These are phyloP conservation scores for Glaciozyma martinii DNA, from an alignment of 768 basidiomycete genomes.

Conservation along the genomic window DNA sequence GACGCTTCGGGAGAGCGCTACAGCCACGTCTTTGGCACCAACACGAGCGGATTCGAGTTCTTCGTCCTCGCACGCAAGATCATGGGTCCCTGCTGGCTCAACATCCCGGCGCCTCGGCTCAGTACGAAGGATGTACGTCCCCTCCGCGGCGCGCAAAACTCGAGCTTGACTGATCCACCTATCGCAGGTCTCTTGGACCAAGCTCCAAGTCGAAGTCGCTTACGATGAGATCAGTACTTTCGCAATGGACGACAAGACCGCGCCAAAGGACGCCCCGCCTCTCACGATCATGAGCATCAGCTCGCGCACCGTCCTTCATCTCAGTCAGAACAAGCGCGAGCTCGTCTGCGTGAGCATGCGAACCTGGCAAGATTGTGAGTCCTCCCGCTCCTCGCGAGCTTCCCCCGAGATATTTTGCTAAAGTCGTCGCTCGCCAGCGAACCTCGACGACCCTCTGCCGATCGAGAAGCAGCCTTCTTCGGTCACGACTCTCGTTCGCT, in stretches of 20 bases:
- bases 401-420: background rate
- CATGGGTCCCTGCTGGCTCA: constrained; percentile 97
- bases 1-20: constrained; percentile 74
- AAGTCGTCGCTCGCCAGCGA: constrained; percentile 46
- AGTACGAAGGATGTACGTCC: constrained; percentile 56
- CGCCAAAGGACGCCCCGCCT: constrained; percentile 73
- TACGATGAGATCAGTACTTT: constrained; percentile 82
- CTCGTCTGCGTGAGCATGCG: constrained; percentile 75
- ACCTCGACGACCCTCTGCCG: constrained; percentile 83
- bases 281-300: constrained; percentile 84
- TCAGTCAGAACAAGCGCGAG: constrained; percentile 87
- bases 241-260: constrained; percentile 57
- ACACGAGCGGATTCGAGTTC: constrained; percentile 83
- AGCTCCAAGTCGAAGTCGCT: constrained; percentile 71
- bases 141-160: no score
- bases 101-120: constrained; percentile 64
- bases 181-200: constrained; percentile 87
- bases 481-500: constrained; percentile 80
- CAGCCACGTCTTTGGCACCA: constrained; percentile 78
- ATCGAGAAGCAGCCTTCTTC: constrained; percentile 74
- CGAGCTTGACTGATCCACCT: background rate
- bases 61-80: constrained; percentile 92
- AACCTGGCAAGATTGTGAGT: constrained; percentile 66
- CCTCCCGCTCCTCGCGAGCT: background rate
- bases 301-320: constrained; percentile 83